A percentile compares a stretch with the other conserved stretches of the same genome.
Conservation (phyloP, 345 rosid genomes). For the Salix arbutifolia region DNA sequence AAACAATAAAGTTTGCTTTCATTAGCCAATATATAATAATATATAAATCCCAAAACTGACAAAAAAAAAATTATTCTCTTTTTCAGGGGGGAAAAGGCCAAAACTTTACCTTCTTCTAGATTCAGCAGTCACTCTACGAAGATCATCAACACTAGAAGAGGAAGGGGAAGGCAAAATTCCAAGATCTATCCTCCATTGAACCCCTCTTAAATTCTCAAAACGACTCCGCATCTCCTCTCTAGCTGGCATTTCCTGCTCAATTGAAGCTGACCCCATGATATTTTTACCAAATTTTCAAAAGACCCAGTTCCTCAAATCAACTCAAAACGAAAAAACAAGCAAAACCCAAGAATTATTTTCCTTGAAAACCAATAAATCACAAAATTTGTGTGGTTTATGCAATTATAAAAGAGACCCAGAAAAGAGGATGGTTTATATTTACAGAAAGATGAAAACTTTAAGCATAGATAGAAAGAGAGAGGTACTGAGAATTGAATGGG, state of each 20-base stretch:
- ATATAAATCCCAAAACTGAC: not conserved
- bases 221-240: slow-evolving; percentile 1
- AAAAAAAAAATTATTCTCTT: not conserved
- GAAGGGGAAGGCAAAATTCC: slow-evolving; percentile 58
- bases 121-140: slow-evolving; percentile 81
- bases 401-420: not conserved
- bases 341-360: not conserved
- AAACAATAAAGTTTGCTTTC: not conserved
- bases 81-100: not conserved
- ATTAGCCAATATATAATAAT: not conserved
- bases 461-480: not conserved
- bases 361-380: not conserved
- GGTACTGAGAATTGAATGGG: not conserved
- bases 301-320: not conserved
- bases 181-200: slow-evolving; percentile 85
- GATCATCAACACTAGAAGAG: slow-evolving; percentile 62
- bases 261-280: not conserved
- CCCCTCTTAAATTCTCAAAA: slow-evolving; percentile 59
- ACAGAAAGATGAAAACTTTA: not conserved
- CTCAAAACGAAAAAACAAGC: not conserved
- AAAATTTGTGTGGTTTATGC: not conserved
- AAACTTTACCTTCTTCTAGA: slow-evolving; percentile 69
- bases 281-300: not conserved
- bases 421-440: not conserved
- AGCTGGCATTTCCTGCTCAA: not conserved